phyloP scores from a whole-genome alignment of 2,329 filamentous ascomycete species.

The Calonectria ilicicola region DNA sequence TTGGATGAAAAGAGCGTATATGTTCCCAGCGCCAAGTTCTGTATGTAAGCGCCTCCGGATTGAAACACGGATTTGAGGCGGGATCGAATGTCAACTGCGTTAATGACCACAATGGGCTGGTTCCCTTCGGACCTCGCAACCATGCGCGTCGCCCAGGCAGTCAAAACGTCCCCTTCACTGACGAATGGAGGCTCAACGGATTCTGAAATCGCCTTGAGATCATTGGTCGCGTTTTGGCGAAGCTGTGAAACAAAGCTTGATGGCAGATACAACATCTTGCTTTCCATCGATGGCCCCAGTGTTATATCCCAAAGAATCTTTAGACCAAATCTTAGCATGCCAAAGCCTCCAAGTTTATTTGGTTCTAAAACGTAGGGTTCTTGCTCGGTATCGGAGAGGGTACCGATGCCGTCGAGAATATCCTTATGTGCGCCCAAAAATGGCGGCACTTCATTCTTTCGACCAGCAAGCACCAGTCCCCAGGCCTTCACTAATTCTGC shows the following conservation, averaged over 20 bases:
- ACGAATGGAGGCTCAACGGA: not conserved
- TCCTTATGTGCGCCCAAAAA: slow-evolving; percentile 51
- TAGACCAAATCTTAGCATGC: slow-evolving; percentile 9
- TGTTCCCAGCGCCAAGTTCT: slow-evolving; percentile 10
- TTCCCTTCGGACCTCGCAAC: not conserved
- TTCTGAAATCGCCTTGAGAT: slow-evolving; percentile 4
- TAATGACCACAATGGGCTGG: not conserved
- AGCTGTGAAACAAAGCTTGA: not conserved
- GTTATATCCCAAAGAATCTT: slow-evolving; percentile 1
- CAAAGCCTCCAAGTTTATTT: not conserved
- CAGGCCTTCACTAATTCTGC: slow-evolving; percentile 58
- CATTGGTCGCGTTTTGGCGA: not conserved
- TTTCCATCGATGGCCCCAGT: not conserved
- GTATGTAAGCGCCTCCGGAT: not conserved
- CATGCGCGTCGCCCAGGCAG: slow-evolving; percentile 14
- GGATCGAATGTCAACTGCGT: slow-evolving; percentile 5
- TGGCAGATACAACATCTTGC: not conserved
- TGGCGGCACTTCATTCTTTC: slow-evolving; percentile 53
- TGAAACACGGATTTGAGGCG: slow-evolving; percentile 3
- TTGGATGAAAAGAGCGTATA: not conserved
- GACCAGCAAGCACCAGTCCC: slow-evolving; percentile 57
- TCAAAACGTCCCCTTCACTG: slow-evolving; percentile 16
- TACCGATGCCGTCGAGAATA: slow-evolving; percentile 34
- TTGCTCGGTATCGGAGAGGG: not conserved
- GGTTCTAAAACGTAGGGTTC: not conserved